Percentiles rank a stretch among this genome's conserved stretches.
These are phyloP conservation scores for Beverwykella pulmonaria DNA, from an alignment of 495 filamentous ascomycete genomes.

Conservation along the genomic window DNA sequence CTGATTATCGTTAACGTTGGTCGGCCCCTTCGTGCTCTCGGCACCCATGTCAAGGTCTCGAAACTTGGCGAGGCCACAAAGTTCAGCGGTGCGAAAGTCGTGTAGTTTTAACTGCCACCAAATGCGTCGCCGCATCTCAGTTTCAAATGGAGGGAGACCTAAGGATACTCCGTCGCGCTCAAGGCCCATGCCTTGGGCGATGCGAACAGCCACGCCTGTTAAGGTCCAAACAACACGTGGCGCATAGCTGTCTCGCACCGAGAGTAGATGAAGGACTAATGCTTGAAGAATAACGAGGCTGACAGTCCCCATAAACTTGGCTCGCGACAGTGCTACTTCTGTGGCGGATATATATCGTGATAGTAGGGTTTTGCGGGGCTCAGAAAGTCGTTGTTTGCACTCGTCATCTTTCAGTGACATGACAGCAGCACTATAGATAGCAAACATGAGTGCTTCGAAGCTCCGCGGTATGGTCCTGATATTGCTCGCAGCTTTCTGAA, in stretches of 20 bases:
- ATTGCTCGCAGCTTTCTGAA: conserved; percentile 13
- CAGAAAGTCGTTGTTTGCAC: conserved; percentile 19
- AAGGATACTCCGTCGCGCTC: conserved; percentile 52
- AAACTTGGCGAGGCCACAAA: conserved; percentile 41
- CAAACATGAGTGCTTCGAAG: conserved; percentile 25
- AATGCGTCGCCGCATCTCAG: conserved; percentile 53
- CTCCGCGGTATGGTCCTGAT: conserved; percentile 1
- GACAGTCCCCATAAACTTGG: conserved; percentile 45
- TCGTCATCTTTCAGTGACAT: conserved; percentile 12
- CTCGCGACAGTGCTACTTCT: conserved; percentile 41
- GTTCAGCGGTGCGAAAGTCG: conserved; percentile 46
- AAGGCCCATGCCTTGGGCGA: conserved; percentile 55
- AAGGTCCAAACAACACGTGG: conserved; percentile 47
- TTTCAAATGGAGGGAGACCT: conserved; percentile 52
- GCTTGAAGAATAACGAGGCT: conserved; percentile 45
- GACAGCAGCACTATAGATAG: conserved; percentile 18
- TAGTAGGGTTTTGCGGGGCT: conserved; percentile 29
- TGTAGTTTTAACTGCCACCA: conserved; percentile 53
- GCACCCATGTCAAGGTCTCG: conserved; percentile 31
- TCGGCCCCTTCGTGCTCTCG: conserved; percentile 21
- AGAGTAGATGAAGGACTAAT: conserved; percentile 42
- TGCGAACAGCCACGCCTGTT: conserved; percentile 52
- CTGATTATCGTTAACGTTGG: conserved; percentile 35
- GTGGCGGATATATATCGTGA: conserved; percentile 37
- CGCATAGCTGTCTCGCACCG: conserved; percentile 45